Evolutionary conservation across 345 rosid species (phyloP), one percentile per base, ranked within the genome.

Genomic region (Cardiospermum halicacabum): DNA sequence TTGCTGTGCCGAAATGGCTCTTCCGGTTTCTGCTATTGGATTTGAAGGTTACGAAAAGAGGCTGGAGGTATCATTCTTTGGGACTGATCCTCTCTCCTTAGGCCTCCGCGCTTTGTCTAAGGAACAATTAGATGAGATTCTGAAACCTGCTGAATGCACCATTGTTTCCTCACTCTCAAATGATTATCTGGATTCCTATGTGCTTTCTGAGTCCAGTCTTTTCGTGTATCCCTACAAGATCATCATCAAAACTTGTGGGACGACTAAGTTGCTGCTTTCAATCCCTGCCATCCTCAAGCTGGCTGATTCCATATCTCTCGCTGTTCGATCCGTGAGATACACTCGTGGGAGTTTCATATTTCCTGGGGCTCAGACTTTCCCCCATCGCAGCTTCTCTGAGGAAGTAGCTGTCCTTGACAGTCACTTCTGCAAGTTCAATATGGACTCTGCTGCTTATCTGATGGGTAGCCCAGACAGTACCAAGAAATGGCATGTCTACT

Each of bases 21-120:
- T 78, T 60, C 75, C 78, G 3, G 65, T 36, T 43, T 91, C 96
- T 43, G 89, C 96, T 68, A 94, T 94, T 56, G 99, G 99, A 59
- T 94, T 91, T 39, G 99, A 94, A 80, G 99, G 99, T 63, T 94
- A 74, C 50, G 99, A 94, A 74, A 94, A 94, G 78, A 82, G 99
- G 81, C 89, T 94, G 47, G 97, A 94, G 66, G 54, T 94, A 0
- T 62, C 80, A 12, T 94, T 94, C 81, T 77, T 66, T 54, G 86
- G 87, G 82, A 86, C 81, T 77, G 89, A 86, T 68, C 84, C 92
- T 54, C 75, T 56, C 67, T 85, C 82, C 0, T 32, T 60, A 65
- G 97, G 96, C 24, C 89, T 94, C 54, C 86, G 96, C 24, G 66
- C 90, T 57, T 74, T 91, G 37, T 74, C 89, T 45, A 89, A 69